Base-by-base conservation (phyloP, 768 basidiomycete species). In the Hysterangium stoloniferum region DNA sequence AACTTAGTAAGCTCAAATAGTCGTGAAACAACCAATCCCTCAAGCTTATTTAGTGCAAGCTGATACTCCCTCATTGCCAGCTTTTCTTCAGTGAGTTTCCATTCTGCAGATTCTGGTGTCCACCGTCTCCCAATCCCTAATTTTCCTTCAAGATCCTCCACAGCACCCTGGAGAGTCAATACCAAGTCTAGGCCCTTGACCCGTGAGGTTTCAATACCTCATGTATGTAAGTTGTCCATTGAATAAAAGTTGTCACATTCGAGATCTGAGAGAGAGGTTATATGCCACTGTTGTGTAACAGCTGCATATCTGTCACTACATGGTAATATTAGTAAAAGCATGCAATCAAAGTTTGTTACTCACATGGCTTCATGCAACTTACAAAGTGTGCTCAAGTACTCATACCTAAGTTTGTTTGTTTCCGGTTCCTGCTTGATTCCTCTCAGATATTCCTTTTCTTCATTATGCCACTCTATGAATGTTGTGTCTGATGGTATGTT, bases 1-100 rank as follows among this genome's bases (percentile, higher is more conserved):
- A 64, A 40, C 54, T 63, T 68, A 3, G 52, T 38, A 1, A 68
- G 48, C 48, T 68, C 62, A 37, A 67, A 61, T 0, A 67, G 51
- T 0, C 58, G 45, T 48, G 62, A 61, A 0, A 66, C 62, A 1
- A 67, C 63, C 0, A 67, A 55, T 6, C 56, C 52, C 31, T 68
- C 60, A 0, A 68, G 58, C 4, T 58, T 48, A 29, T 66, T 61
- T 0, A 67, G 48, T 1, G 61, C 64, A 4, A 31, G 15, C 4
- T 53, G 44, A 41, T 61, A 63, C 33, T 56, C 54, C 4, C 61
- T 43, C 31, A 37, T n/a, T 1, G 15, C 28, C 3, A 56, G 17
- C 8, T 58, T 42, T n/a, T 28, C 9, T 11, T 46, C 8, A 28
- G 45, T 25, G 7, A 28, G 45, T 17, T 53, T 34, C 51, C 59